phyloP scores from a whole-genome alignment of 2,329 filamentous ascomycete species.

The Polytolypa hystricis region DNA sequence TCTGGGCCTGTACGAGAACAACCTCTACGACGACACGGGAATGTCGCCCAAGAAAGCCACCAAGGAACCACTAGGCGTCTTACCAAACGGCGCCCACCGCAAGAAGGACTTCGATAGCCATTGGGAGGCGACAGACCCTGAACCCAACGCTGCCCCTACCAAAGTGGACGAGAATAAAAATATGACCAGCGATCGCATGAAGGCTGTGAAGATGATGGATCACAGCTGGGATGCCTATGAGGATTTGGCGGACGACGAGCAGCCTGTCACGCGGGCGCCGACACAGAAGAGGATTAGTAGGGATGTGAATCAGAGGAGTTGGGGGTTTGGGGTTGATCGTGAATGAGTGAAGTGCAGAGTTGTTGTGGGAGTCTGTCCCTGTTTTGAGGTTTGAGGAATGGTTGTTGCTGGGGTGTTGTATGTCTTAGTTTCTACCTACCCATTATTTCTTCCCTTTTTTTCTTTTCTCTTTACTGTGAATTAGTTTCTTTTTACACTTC shows the following conservation, averaged over 20 bases:
- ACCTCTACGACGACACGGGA: constrained; percentile 55
- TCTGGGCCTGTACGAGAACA: constrained; percentile 65
- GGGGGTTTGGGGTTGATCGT: constrained; percentile 35
- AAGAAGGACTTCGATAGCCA: constrained; percentile 67
- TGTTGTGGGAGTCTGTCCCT: too few relatives aligned
- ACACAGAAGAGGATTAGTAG: constrained; percentile 16
- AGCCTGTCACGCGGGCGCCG: constrained; percentile 17
- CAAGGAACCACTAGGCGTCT: constrained; percentile 47
- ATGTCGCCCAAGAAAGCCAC: constrained; percentile 15
- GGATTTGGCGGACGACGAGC: constrained; percentile 23
- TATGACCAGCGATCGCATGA: constrained; percentile 42
- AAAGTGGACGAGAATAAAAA: constrained; percentile 3
- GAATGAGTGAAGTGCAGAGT: too few relatives aligned
- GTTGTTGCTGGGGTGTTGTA: too few relatives aligned
- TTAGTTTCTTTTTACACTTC: too few relatives aligned
- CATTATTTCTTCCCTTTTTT: too few relatives aligned
- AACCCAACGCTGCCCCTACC: constrained; percentile 14
- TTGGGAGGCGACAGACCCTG: constrained; percentile 36
- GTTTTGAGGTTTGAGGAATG: too few relatives aligned
- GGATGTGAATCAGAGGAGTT: constrained; percentile 27
- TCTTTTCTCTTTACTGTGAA: too few relatives aligned
- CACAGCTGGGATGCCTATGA: constrained; percentile 40
- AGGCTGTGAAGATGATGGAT: constrained; percentile 64
- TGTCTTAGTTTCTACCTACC: too few relatives aligned
- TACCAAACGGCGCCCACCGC: constrained; percentile 63